Evolutionary conservation across 179 eudicot species (phyloP).

Genomic region (Vitellaria paradoxa): DNA sequence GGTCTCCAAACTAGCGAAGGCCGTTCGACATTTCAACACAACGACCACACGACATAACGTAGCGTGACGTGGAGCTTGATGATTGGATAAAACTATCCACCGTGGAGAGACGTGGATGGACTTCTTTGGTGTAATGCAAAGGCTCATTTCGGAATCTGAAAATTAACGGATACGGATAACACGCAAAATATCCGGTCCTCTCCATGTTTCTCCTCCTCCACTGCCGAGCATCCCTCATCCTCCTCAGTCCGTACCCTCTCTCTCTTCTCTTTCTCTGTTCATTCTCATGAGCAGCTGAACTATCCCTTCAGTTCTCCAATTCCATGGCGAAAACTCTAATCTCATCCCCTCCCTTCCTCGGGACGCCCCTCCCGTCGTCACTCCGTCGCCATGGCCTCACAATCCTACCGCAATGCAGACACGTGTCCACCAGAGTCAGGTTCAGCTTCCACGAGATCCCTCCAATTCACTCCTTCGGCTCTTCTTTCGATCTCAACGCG

Average conservation of each 20-base stretch:
- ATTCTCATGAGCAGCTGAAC: slow-evolving; percentile 25
- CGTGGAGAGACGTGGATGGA: neutral
- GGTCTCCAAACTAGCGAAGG: too few species aligned
- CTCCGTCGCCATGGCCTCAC: slow-evolving; percentile 35
- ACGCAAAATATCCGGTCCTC: slow-evolving; percentile 4
- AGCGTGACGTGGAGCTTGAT: neutral
- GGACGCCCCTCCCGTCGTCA: slow-evolving; percentile 44
- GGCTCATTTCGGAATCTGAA: neutral
- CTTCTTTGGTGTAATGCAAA: neutral
- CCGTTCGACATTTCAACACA: neutral
- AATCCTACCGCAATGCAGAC: slow-evolving; percentile 31
- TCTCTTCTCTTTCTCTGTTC: neutral
- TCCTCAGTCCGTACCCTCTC: neutral
- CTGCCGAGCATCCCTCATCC: slow-evolving; percentile 2
- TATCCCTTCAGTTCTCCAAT: neutral
- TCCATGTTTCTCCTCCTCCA: neutral
- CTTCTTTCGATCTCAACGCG: slow-evolving; percentile 45
- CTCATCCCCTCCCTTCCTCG: slow-evolving; percentile 64
- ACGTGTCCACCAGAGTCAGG: slow-evolving; percentile 42
- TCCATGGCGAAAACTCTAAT: slow-evolving; percentile 73
- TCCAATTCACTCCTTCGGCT: slow-evolving; percentile 32
- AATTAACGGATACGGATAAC: slow-evolving; percentile 24
- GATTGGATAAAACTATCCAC: neutral
- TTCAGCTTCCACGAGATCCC: slow-evolving; percentile 68
- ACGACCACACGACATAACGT: neutral